These are phyloP conservation scores for Xylariaceae sp. DNA, from an alignment of 2,329 filamentous ascomycete genomes.

Conservation along the genomic window DNA sequence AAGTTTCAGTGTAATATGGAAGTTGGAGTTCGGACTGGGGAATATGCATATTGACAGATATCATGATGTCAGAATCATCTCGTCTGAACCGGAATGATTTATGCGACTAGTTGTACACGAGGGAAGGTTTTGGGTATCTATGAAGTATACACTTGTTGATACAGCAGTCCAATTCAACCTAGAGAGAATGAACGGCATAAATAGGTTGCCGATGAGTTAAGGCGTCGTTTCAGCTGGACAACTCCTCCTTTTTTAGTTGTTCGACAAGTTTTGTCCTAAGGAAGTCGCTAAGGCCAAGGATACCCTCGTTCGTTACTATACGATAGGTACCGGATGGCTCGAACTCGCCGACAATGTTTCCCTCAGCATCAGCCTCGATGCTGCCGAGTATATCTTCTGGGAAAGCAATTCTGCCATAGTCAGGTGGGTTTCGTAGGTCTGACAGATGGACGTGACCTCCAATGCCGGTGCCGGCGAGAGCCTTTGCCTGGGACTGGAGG, in stretches of 20 bases:
- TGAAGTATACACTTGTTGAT: too few relatives aligned
- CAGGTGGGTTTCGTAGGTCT: constrained; percentile 59
- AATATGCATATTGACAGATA: too few relatives aligned
- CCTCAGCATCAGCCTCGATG: constrained; percentile 57
- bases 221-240: constrained; percentile 21
- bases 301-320: constrained; percentile 61
- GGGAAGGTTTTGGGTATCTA: too few relatives aligned
- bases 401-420: constrained; percentile 65
- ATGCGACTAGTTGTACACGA: too few relatives aligned
- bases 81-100: too few relatives aligned
- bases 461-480: constrained; percentile 55
- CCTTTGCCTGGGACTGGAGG: constrained; percentile 53
- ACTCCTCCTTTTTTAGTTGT: constrained; percentile 49
- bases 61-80: too few relatives aligned
- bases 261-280: constrained; percentile 51
- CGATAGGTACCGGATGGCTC: constrained; percentile 61
- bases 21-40: too few relatives aligned
- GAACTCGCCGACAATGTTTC: constrained; percentile 55
- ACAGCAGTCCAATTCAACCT: too few relatives aligned
- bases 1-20: too few relatives aligned
- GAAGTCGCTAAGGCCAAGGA: constrained; percentile 54
- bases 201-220: background rate
- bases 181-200: too few relatives aligned
- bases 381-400: constrained; percentile 68
- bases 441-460: constrained; percentile 64